Conservation (phyloP, 306 rosid species). For the Phaseolus lunatus region DNA sequence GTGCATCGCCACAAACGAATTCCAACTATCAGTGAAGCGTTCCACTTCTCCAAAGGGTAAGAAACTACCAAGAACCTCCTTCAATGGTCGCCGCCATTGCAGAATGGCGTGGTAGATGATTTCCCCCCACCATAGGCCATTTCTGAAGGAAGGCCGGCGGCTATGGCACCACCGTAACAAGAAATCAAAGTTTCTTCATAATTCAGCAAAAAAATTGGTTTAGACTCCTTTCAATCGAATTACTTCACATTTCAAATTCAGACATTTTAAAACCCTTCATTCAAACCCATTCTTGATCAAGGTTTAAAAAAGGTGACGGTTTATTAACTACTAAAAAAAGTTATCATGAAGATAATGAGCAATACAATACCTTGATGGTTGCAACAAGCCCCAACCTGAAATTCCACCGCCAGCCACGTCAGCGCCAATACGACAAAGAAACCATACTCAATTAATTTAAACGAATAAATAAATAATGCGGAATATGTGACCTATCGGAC, state of each 20-base stretch:
- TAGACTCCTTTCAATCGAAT: not conserved
- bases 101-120: too few relatives aligned
- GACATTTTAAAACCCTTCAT: not conserved
- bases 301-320: not conserved
- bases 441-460: too few relatives aligned
- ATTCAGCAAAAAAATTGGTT: not conserved
- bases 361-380: slow-evolving; percentile 86
- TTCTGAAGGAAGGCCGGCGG: too few relatives aligned
- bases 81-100: too few relatives aligned
- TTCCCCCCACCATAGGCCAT: too few relatives aligned
- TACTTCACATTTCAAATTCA: not conserved
- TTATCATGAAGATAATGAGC: not conserved
- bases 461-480: not conserved
- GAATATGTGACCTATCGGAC: slow-evolving; percentile 74
- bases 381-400: slow-evolving; percentile 98
- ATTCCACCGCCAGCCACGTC: slow-evolving; percentile 49
- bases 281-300: not conserved
- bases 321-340: not conserved
- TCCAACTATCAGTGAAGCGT: not conserved
- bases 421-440: slow-evolving; percentile 38
- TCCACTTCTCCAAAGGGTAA: not conserved
- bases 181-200: not conserved
- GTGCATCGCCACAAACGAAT: not conserved
- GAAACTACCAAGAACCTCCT: too few relatives aligned
- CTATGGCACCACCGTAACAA: not conserved